Conservation (phyloP, 2,329 filamentous ascomycete species). For the Botrytis squamosa region DNA sequence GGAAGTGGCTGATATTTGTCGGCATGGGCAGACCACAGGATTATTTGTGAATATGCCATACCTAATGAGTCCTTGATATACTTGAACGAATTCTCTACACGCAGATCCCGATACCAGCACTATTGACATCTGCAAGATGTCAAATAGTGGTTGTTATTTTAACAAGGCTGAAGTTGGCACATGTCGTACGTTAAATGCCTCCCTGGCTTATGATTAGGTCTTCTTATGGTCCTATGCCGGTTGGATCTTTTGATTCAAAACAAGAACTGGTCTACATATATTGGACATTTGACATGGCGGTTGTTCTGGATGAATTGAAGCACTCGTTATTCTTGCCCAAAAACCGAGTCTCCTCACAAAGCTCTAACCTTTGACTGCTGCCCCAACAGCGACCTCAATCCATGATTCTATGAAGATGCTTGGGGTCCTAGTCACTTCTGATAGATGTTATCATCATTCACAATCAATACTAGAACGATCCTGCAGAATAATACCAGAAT, state of each 20-base stretch:
- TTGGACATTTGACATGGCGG: constrained; percentile 1
- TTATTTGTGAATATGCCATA: constrained; percentile 23
- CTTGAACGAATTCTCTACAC: constrained; percentile 18
- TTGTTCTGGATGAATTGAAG: constrained; percentile 11
- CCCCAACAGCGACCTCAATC: background rate
- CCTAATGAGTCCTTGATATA: constrained; percentile 19
- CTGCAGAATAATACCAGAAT: background rate
- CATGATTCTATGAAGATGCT: constrained; percentile 4
- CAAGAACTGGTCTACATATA: background rate
- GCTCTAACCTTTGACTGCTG: constrained; percentile 14
- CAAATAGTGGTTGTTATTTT: constrained; percentile 9
- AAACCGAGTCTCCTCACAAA: background rate
- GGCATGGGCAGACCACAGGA: constrained; percentile 9
- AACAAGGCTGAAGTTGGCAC: constrained; percentile 17
- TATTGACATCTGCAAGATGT: background rate
- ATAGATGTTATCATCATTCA: constrained; percentile 13
- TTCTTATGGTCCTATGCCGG: constrained; percentile 10
- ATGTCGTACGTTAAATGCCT: constrained; percentile 7
- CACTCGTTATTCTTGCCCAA: constrained; percentile 12
- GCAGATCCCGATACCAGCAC: background rate
- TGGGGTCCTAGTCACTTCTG: background rate
- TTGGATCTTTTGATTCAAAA: background rate
- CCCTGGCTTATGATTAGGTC: constrained; percentile 9
- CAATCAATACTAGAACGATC: constrained; percentile 2
- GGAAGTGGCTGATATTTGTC: constrained; percentile 13